Base-by-base conservation (phyloP, 352 stramenopile species). In the Plasmopara viticola region DNA sequence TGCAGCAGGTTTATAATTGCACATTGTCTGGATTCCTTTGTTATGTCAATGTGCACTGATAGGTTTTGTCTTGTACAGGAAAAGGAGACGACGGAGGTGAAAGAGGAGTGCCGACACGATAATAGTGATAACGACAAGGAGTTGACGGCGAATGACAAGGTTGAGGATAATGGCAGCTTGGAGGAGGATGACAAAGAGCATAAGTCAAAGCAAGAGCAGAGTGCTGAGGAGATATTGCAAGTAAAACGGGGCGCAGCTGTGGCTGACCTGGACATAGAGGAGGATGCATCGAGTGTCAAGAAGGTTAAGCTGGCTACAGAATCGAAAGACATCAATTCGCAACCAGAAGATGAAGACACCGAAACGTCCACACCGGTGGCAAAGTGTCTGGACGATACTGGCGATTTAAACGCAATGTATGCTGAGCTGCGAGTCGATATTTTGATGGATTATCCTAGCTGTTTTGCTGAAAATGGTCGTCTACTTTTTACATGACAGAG, bases 321-420 rank as follows among this genome's bases (percentile, higher is more conserved):
- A 12, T 35, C n/a, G 25, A 31, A 35, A 13, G 40, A 0, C 5
- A 46, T 4, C 9, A 70, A 44, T 25, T 37, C 37, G 12, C 56
- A 65, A 37, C 60, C 51, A 29, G 44, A 62, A 46, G 38, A 60
- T 25, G 55, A 64, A 38, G 40, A 69, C 44, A 54, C 12, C n/a
- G 51, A 60, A 52, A 31, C 34, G 17, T 5, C 15, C 38, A 18
- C 18, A 6, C n/a, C 35, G 43, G 45, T 12, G 31, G 31, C 31
- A 35, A 35, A 35, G 10, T 12, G 31, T 12, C 29, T 51, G 51
- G 56, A 17, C 30, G 51, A 54, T 28, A 15, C 28, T 2, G 44
- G 17, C 1, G 20, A 3, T 3, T 25, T 25, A 3, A 25, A 25
- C 20, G 20, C 20, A 25, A 25, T 25, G 20, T 25, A 25, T 33